Conservation (phyloP, 2,329 filamentous ascomycete species). For the Penicillium occitanis region DNA sequence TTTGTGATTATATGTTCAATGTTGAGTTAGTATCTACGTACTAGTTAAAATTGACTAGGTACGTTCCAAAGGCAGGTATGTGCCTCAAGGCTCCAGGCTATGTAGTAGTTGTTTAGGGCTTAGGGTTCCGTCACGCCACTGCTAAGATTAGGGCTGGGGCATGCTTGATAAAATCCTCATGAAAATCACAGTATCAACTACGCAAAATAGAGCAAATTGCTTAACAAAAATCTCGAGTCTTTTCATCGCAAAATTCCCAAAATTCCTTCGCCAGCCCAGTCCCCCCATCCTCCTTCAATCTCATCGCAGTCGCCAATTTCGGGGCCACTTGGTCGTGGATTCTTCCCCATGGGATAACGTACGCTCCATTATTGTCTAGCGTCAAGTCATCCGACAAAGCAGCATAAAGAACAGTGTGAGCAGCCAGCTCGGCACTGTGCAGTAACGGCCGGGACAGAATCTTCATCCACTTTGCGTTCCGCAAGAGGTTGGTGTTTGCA, state of each 20-base stretch:
- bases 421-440: too few species aligned
- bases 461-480: too few species aligned
- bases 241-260: conserved; percentile 45
- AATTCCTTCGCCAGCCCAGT: conserved; percentile 36
- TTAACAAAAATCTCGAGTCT: conserved; percentile 25
- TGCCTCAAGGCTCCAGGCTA: not conserved
- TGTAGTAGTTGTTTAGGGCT: not conserved
- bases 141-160: too few species aligned
- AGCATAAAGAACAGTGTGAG: too few species aligned
- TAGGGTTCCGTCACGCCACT: not conserved
- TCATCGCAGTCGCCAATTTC: conserved; percentile 22
- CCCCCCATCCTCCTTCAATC: conserved; percentile 28
- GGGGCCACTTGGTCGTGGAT: not conserved
- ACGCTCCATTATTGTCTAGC: too few species aligned
- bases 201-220: not conserved
- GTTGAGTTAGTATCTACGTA: too few species aligned
- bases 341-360: conserved; percentile 9
- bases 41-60: too few species aligned
- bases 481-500: too few species aligned
- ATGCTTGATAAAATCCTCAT: too few species aligned
- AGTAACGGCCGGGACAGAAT: too few species aligned
- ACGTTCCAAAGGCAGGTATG: too few species aligned
- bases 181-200: not conserved
- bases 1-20: not conserved
- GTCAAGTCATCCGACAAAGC: too few species aligned